Evolutionary conservation across 495 filamentous ascomycete species (phyloP).

Genomic region (Evernia prunastri): DNA sequence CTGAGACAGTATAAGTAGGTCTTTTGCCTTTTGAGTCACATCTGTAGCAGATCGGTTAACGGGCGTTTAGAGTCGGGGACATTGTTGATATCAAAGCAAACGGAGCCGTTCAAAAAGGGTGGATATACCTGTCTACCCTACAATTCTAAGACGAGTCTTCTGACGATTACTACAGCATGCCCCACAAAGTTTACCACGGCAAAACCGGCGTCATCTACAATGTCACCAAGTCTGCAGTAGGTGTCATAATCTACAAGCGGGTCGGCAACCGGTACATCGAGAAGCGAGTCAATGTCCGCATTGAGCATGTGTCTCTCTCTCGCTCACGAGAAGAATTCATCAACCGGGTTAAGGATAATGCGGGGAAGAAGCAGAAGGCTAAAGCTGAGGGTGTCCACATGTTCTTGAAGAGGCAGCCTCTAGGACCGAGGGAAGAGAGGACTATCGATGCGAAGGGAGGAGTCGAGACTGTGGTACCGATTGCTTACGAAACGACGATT

Average conservation of each 20-base stretch:
- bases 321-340: constrained; percentile 94
- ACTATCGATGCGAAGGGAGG: constrained; percentile 66
- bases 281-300: constrained; percentile 97
- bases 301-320: constrained; percentile 93
- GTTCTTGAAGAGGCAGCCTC: constrained; percentile 86
- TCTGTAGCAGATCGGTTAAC: constrained; percentile 21
- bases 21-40: constrained; percentile 19
- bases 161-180: constrained; percentile 64
- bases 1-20: constrained; percentile 80
- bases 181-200: constrained; percentile 98
- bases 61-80: constrained; percentile 75
- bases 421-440: constrained; percentile 68
- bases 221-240: constrained; percentile 90
- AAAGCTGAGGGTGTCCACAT: constrained; percentile 80
- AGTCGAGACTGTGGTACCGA: constrained; percentile 84
- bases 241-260: constrained; percentile 97
- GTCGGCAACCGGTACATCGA: constrained; percentile 97
- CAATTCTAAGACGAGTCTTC: constrained; percentile 5
- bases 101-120: constrained; percentile 98
- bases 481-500: constrained; percentile 97
- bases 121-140: constrained; percentile 37
- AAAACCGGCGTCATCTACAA: constrained; percentile 98
- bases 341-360: constrained; percentile 92
- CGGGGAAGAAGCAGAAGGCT: constrained; percentile 80
- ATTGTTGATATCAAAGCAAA: constrained; percentile 96